phyloP scores from a whole-genome alignment of 2,329 filamentous ascomycete genomes.

The Bipolaris zeicola region DNA sequence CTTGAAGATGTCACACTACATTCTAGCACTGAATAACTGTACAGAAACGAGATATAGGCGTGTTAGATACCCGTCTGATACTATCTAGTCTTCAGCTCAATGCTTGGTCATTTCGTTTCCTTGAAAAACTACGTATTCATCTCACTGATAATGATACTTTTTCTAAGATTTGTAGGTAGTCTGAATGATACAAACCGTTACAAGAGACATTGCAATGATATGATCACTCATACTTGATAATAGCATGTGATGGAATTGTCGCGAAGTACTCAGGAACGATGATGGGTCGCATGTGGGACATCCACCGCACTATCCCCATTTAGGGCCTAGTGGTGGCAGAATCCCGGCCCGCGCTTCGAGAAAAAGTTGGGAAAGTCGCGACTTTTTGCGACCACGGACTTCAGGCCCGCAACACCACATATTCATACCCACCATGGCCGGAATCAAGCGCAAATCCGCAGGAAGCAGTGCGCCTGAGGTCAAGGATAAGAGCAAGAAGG shows the following conservation, averaged over 20 bases:
- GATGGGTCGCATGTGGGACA: background rate
- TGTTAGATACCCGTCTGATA: no score
- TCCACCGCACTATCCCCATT: constrained; percentile 1
- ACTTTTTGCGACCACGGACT: constrained; percentile 18
- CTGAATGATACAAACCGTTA: no score
- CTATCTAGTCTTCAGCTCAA: no score
- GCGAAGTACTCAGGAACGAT: background rate
- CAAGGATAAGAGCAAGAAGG: constrained; percentile 47
- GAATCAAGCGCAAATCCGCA: constrained; percentile 43
- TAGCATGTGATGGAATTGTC: background rate
- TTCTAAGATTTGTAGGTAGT: no score
- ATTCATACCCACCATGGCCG: constrained; percentile 34
- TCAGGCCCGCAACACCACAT: constrained; percentile 12
- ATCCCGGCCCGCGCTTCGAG: constrained; percentile 25
- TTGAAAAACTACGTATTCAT: no score
- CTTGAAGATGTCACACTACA: no score
- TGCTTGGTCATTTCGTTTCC: no score
- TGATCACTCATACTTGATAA: background rate
- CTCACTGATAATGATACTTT: no score
- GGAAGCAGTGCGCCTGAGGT: constrained; percentile 23
- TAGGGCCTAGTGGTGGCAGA: constrained; percentile 4
- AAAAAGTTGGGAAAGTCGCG: constrained; percentile 35
- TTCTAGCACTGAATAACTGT: no score
- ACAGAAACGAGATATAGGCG: no score
- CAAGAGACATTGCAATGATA: no score